Percentiles rank a stretch among this genome's conserved stretches.
Conservation (phyloP, 2,329 filamentous ascomycete genomes). For the Cordyceps cateniannulata region DNA sequence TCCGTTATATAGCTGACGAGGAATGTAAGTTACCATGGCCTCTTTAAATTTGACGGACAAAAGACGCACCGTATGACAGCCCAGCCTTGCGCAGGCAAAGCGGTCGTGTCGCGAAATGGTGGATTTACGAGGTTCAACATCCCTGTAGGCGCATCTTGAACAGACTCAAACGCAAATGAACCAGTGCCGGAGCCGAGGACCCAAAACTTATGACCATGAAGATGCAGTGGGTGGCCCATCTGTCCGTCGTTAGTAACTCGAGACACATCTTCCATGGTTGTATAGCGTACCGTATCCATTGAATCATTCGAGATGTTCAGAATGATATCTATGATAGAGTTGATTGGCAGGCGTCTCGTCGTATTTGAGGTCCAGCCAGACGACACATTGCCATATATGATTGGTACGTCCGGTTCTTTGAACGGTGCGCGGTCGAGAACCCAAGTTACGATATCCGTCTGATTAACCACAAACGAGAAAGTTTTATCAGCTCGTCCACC, state of each 20-base stretch:
- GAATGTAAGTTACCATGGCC: background rate
- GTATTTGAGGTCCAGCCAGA: background rate
- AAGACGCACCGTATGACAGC: background rate
- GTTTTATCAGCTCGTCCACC: background rate
- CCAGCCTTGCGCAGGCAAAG: background rate
- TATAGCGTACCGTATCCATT: background rate
- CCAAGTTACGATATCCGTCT: background rate
- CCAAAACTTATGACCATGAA: background rate
- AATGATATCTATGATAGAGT: background rate
- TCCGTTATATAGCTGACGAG: background rate
- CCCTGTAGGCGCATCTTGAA: background rate
- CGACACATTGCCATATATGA: background rate
- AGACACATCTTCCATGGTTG: background rate
- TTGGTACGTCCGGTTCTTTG: background rate
- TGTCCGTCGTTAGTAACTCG: background rate
- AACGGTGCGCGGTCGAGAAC: slow-evolving; percentile 5
- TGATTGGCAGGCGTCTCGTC: background rate
- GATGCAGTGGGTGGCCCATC: background rate
- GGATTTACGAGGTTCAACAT: background rate
- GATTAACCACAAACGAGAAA: background rate
- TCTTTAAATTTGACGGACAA: background rate
- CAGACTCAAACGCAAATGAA: background rate
- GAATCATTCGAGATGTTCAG: background rate
- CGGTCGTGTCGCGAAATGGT: background rate
- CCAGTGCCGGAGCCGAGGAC: background rate